A percentile compares a stretch with the other conserved stretches of the same genome.
Evolutionary conservation across 176 grass and related monocot genomes (phyloP).

Genomic region (Chloris gayana): DNA sequence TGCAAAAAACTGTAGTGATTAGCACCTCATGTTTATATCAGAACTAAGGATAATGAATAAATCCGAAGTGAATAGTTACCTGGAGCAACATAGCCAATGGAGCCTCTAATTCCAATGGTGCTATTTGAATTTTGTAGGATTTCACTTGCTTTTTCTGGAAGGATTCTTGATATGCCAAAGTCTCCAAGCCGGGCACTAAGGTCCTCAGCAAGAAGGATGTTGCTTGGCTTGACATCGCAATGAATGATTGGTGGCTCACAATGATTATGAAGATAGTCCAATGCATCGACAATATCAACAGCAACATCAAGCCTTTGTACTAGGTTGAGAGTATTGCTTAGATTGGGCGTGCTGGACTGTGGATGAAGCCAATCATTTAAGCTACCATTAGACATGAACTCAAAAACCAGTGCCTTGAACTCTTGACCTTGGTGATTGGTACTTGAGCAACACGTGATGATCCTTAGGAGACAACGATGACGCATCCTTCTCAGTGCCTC

Average conservation of each 20-base stretch:
- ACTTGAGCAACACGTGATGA: conserved; percentile 36
- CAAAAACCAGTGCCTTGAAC: conserved; percentile 42
- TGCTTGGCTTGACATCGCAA: conserved; percentile 63
- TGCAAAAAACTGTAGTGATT: no score
- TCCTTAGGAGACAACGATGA: conserved; percentile 37
- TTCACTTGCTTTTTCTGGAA: conserved; percentile 2
- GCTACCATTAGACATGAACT: conserved; percentile 40
- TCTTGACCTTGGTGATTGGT: conserved; percentile 19
- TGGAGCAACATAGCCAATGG: conserved; percentile 59
- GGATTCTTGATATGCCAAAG: conserved; percentile 49
- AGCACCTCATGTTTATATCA: neutral
- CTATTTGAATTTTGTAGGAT: neutral
- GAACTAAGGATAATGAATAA: neutral
- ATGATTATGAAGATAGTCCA: conserved; percentile 26
- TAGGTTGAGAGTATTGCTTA: conserved; percentile 18
- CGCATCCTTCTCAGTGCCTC: conserved; percentile 5
- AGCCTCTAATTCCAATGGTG: conserved; percentile 42
- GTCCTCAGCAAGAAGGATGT: conserved; percentile 54
- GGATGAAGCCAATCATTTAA: conserved; percentile 38
- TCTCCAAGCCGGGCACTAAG: conserved; percentile 50
- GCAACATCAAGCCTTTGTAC: neutral
- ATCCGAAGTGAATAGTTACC: neutral
- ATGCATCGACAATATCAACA: neutral
- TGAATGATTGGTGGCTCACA: conserved; percentile 32
- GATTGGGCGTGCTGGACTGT: neutral